These are phyloP conservation scores for Candida adriatica DNA, from an alignment of 805 yeast genomes.

Conservation along the genomic window DNA sequence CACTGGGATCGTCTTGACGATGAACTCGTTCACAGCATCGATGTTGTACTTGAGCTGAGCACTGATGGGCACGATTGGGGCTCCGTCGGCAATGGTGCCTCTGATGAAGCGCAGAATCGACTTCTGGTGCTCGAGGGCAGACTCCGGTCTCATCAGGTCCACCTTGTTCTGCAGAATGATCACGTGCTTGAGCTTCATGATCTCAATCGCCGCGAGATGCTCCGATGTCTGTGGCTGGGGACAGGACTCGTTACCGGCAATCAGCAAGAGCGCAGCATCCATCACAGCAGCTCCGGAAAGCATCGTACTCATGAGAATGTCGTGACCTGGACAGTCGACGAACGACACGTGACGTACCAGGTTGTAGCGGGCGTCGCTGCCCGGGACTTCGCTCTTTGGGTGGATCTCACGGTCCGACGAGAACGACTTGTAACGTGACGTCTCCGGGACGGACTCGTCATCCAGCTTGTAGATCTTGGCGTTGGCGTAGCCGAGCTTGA, in stretches of 20 bases:
- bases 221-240: slow-evolving; percentile 99
- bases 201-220: slow-evolving; percentile 98
- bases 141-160: slow-evolving; percentile 95
- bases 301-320: slow-evolving; percentile 99
- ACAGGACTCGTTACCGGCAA: slow-evolving; percentile 98
- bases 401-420: slow-evolving; percentile 90
- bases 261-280: slow-evolving; percentile 96
- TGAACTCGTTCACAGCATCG: slow-evolving; percentile 96
- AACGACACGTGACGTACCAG: slow-evolving; percentile 95
- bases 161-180: slow-evolving; percentile 96
- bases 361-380: slow-evolving; percentile 83
- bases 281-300: slow-evolving; percentile 99
- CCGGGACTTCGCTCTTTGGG: slow-evolving; percentile 87
- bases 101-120: slow-evolving; percentile 87
- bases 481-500: slow-evolving; percentile 96
- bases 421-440: slow-evolving; percentile 91
- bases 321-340: slow-evolving; percentile 99
- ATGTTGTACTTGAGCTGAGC: slow-evolving; percentile 98
- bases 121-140: slow-evolving; percentile 92
- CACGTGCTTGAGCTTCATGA: slow-evolving; percentile 96
- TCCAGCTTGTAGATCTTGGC: slow-evolving; percentile 96
- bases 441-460: slow-evolving; percentile 80
- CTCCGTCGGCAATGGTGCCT: slow-evolving; percentile 99
- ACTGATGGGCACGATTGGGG: slow-evolving; percentile 97
- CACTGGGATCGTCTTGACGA: slow-evolving; percentile 91